Conservation (phyloP, 2,329 filamentous ascomycete genomes). For the Neoarthrinium moseri region DNA sequence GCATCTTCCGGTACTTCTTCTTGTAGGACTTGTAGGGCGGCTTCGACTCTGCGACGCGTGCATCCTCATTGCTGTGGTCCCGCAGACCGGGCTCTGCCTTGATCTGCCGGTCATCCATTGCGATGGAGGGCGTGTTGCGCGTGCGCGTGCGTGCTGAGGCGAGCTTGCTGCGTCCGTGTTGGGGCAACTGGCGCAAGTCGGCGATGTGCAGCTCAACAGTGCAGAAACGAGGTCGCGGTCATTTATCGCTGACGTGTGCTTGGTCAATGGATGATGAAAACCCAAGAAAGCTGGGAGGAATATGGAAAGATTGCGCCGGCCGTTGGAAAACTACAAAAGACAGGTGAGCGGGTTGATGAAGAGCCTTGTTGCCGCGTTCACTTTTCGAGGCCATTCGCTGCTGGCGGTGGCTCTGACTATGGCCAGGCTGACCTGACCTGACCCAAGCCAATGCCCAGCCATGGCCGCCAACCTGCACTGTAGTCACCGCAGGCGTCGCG, state of each 20-base stretch:
- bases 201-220: not conserved
- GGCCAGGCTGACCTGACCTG: slow-evolving; percentile 2
- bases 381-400: slow-evolving; percentile 8
- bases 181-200: not conserved
- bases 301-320: no score
- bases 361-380: not conserved
- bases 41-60: slow-evolving; percentile 39
- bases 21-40: slow-evolving; percentile 68
- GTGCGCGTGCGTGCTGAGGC: no score
- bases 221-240: no score
- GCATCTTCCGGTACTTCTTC: slow-evolving; percentile 96
- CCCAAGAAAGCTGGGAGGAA: no score
- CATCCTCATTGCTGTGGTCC: slow-evolving; percentile 33
- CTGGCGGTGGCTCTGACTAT: no score
- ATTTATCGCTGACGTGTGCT: no score
- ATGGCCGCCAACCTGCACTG: not conserved
- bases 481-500: slow-evolving; percentile 8
- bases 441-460: not conserved
- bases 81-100: slow-evolving; percentile 26
- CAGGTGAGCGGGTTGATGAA: no score
- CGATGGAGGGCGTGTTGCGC: not conserved
- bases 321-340: no score
- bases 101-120: slow-evolving; percentile 24
- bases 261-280: no score
- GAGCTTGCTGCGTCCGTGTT: no score